A percentile compares a stretch with the other conserved stretches of the same genome.
These are phyloP conservation scores for Fusarium burgessii DNA, from an alignment of 2,329 filamentous ascomycete genomes.

Conservation along the genomic window DNA sequence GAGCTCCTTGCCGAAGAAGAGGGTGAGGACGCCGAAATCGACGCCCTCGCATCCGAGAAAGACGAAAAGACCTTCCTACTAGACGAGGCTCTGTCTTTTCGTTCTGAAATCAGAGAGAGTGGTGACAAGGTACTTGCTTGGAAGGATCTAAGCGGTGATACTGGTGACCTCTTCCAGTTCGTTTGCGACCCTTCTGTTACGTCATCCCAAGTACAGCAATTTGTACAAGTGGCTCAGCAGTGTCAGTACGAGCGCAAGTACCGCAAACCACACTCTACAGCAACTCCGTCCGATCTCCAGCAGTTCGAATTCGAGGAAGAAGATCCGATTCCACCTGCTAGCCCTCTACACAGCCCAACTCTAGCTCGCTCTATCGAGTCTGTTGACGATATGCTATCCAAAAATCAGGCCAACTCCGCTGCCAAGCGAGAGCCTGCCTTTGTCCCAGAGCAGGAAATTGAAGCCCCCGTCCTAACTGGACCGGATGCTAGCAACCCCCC, in stretches of 20 bases:
- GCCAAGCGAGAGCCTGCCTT: conserved; percentile 57
- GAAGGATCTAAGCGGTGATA: conserved; percentile 93
- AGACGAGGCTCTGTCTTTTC: conserved; percentile 91
- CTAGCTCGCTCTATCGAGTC: conserved; percentile 67
- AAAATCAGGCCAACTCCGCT: conserved; percentile 61
- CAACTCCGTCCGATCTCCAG: conserved; percentile 82
- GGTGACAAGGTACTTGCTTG: conserved; percentile 91
- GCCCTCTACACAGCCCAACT: conserved; percentile 70
- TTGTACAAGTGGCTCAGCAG: conserved; percentile 85
- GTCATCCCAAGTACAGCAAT: conserved; percentile 78
- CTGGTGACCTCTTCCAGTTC: conserved; percentile 96
- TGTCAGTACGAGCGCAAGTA: conserved; percentile 99
- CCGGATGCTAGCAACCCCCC: conserved; percentile 62
- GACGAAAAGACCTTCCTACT: conserved; percentile 98
- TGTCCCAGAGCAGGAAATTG: conserved; percentile 50
- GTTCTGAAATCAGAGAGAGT: conserved; percentile 82
- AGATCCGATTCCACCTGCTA: conserved; percentile 73
- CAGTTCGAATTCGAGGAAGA: conserved; percentile 83
- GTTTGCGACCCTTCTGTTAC: conserved; percentile 85
- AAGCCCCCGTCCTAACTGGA: conserved; percentile 42
- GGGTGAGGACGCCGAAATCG: conserved; percentile 81
- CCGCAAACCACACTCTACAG: conserved; percentile 80
- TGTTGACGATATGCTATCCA: conserved; percentile 66
- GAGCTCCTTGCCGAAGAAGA: conserved; percentile 91
- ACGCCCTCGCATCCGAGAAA: conserved; percentile 81